Evolutionary conservation across 1,284 basidiomycete species (phyloP).

Genomic region (Exsudoporus floridanus): DNA sequence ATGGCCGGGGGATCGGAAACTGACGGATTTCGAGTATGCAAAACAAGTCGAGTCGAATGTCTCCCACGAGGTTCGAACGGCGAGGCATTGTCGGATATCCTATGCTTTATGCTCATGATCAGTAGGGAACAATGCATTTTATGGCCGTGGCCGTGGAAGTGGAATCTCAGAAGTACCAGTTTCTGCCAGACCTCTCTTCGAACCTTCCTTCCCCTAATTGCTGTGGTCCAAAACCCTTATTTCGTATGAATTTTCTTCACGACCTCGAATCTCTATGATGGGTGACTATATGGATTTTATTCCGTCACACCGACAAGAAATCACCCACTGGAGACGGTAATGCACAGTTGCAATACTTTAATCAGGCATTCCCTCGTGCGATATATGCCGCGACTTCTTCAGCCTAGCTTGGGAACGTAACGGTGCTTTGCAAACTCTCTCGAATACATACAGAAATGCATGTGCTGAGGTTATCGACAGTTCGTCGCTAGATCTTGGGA

Average conservation of each 20-base stretch:
- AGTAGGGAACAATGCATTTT: slow-evolving; percentile 15
- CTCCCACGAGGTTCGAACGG: slow-evolving; percentile 4
- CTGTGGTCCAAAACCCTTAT: not conserved
- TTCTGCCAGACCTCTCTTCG: not conserved
- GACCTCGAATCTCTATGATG: slow-evolving; percentile 17
- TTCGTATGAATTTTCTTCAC: slow-evolving; percentile 10
- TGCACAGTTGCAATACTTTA: not conserved
- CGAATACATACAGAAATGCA: not conserved
- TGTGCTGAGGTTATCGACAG: no score
- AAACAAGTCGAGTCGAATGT: not conserved
- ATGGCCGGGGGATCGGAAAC: not conserved
- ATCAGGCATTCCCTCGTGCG: not conserved
- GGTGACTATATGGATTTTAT: slow-evolving; percentile 7
- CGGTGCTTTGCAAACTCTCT: not conserved
- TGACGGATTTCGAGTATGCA: slow-evolving; percentile 15
- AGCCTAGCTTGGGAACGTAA: no score
- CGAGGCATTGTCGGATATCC: not conserved
- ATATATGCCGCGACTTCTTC: not conserved
- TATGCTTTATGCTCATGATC: not conserved
- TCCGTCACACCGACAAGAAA: not conserved
- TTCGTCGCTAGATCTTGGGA: not conserved
- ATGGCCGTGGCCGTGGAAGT: slow-evolving; percentile 16
- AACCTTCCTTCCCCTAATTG: no score
- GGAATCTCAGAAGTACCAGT: not conserved
- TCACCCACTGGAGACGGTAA: not conserved